Evolutionary conservation across 306 rosid genomes (phyloP), one percentile per base, ranked within the genome.

Genomic region (Alnus rubra): DNA sequence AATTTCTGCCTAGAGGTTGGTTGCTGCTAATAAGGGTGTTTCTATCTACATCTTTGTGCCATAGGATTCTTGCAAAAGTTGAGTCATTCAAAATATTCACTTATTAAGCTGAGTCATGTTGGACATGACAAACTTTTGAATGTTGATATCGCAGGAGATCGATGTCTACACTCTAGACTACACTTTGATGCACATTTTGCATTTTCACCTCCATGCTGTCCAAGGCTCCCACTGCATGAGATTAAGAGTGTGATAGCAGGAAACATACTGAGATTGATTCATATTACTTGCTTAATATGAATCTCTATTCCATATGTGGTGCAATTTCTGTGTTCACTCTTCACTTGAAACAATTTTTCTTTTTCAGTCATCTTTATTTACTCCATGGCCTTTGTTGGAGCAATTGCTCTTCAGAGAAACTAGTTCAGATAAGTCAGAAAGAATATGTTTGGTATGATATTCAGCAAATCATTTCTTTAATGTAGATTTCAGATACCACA

Each of bases 401-500:
- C 55, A 48, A 56, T 16, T 39, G 18, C 30, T 62, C 16, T 37
- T 7, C 37, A 14, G 39, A n/a, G 18, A 4, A 58, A 39, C 9
- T 53, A 3, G 5, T 31, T 67, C 31, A 47, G 42, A 44, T 63
- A 33, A 62, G 4, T 15, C 28, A 19, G 23, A 48, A 60, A 55
- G 42, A 39, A 63, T 30, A 33, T 71, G 64, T 75, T 59, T 31
- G 50, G 15, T 76, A 9, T 64, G 73, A 18, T 76, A 47, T 64
- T 39, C 6, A 56, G 0, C 14, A n/a, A 33, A 37, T 58, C 23
- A 68, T 79, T 58, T 62, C 39, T 59, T 52, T 71, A 49, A 19
- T 78, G 78, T 53, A 94, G 97, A 86, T 94, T 81, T 84, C 98
- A 52, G 95, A 88, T 53, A 71, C 83, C 76, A 79, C 97, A 51